Evolutionary conservation across 129 eudicot genomes (phyloP).

Genomic region (Solidago caesia): DNA sequence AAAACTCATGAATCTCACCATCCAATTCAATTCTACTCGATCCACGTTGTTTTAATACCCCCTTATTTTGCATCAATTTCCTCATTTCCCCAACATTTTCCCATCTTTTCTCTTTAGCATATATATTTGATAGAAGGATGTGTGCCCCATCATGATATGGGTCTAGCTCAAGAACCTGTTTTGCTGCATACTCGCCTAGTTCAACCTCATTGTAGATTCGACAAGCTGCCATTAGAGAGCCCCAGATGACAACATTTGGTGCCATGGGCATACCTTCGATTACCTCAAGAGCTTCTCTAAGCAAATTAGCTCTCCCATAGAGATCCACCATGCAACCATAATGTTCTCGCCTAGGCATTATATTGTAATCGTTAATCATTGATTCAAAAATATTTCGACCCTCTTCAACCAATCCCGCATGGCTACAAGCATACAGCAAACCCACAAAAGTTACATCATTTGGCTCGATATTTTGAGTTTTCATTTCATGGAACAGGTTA

Average conservation of each 20-base stretch:
- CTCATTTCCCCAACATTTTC: conserved; percentile 56
- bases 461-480: conserved; percentile 50
- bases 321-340: conserved; percentile 88
- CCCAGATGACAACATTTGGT: conserved; percentile 76
- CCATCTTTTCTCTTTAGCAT: conserved; percentile 68
- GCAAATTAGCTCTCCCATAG: conserved; percentile 64
- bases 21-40: conserved; percentile 64
- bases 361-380: conserved; percentile 59
- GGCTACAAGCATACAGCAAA: conserved; percentile 77
- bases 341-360: conserved; percentile 60
- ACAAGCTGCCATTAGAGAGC: conserved; percentile 74
- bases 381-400: conserved; percentile 49
- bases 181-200: conserved; percentile 84
- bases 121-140: conserved; percentile 57
- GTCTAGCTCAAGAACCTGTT: conserved; percentile 61
- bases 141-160: conserved; percentile 81
- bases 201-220: conserved; percentile 55
- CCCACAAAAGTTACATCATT: conserved; percentile 72
- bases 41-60: conserved; percentile 61
- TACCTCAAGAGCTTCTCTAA: conserved; percentile 58
- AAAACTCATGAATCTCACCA: conserved; percentile 54
- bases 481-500: conserved; percentile 56
- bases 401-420: conserved; percentile 66
- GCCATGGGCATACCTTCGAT: conserved; percentile 69
- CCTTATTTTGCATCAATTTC: conserved; percentile 52